A percentile compares a stretch with the other conserved stretches of the same genome.
Evolutionary conservation across 2,329 filamentous ascomycete genomes (phyloP).

Genomic region (Gnomoniopsis smithogilvyi): DNA sequence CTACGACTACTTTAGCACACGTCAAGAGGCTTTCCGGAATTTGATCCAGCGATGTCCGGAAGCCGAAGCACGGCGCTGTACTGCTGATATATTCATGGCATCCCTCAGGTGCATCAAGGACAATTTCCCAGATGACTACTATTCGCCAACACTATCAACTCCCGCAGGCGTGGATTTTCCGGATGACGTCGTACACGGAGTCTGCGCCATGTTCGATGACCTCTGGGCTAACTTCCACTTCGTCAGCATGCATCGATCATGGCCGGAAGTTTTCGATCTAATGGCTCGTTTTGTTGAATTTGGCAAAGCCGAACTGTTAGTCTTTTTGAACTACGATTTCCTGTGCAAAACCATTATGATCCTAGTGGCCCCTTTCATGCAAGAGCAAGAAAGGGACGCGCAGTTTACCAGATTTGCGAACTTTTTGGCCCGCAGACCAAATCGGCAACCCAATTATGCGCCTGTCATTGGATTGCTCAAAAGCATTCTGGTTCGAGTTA

Average conservation of each 20-base stretch:
- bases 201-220: conserved; percentile 47
- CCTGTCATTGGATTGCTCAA: conserved; percentile 47
- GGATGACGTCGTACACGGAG: conserved; percentile 34
- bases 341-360: conserved; percentile 57
- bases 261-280: conserved; percentile 75
- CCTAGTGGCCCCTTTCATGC: conserved; percentile 52
- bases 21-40: conserved; percentile 58
- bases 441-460: conserved; percentile 52
- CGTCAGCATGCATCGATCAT: conserved; percentile 52
- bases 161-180: conserved; percentile 25
- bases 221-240: conserved; percentile 63
- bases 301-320: conserved; percentile 54
- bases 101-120: conserved; percentile 52
- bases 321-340: conserved; percentile 60
- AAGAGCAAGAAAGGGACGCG: conserved; percentile 43
- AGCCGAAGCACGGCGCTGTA: conserved; percentile 49
- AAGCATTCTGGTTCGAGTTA: conserved; percentile 39
- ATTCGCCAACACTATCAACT: conserved; percentile 19
- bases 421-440: conserved; percentile 47
- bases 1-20: conserved; percentile 57
- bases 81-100: conserved; percentile 47
- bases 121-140: conserved; percentile 45
- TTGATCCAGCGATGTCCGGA: conserved; percentile 63
- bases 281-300: conserved; percentile 63
- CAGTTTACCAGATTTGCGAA: conserved; percentile 56